Conservation (phyloP, 257 asterid genomes). For the Knoxia roxburghii region DNA sequence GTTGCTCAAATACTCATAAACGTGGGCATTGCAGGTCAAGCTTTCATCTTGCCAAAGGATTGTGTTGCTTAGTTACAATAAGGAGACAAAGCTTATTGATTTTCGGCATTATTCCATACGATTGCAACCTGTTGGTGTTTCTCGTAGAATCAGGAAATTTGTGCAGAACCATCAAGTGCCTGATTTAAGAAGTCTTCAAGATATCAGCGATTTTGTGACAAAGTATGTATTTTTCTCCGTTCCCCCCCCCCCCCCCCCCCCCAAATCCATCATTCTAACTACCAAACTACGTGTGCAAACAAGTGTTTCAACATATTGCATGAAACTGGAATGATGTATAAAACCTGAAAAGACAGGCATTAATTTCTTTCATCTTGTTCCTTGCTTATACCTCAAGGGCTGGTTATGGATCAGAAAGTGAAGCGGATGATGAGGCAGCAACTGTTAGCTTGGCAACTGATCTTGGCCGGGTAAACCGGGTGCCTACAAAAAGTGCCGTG, state of each 20-base stretch:
- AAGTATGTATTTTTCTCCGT: conserved; percentile 46
- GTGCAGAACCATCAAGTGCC: conserved; percentile 93
- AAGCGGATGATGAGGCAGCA: conserved; percentile 88
- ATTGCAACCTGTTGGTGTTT: conserved; percentile 90
- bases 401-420: conserved; percentile 97
- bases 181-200: conserved; percentile 73
- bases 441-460: conserved; percentile 64
- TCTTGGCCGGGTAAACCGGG: conserved; percentile 73
- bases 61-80: conserved; percentile 82
- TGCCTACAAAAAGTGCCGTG: conserved; percentile 80
- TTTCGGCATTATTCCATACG: conserved; percentile 88
- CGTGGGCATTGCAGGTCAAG: conserved; percentile 57
- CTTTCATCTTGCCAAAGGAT: conserved; percentile 93
- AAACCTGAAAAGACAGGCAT: no score
- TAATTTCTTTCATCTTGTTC: not conserved
- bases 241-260: not conserved
- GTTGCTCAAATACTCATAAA: conserved; percentile 15
- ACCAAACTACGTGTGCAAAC: not conserved
- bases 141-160: conserved; percentile 77
- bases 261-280: not conserved
- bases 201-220: conserved; percentile 82
- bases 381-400: conserved; percentile 43
- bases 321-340: not conserved
- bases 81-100: conserved; percentile 79
- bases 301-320: not conserved